phyloP scores from a whole-genome alignment of 768 basidiomycete genomes.

The Hortiboletus flavorubellus region DNA sequence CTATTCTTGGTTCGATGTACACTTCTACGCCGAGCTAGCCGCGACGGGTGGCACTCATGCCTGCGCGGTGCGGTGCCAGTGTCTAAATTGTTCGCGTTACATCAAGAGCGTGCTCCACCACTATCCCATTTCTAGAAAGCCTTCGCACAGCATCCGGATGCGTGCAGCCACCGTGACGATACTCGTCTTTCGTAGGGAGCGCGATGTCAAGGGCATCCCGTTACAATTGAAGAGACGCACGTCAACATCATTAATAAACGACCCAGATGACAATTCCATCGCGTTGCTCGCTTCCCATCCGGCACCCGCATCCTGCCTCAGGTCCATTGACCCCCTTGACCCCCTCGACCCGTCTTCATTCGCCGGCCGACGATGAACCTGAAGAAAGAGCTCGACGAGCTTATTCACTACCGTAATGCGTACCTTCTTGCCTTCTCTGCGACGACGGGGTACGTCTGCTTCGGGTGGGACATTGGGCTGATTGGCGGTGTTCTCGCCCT shows the following conservation, averaged over 20 bases:
- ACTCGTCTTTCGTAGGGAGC: neutral
- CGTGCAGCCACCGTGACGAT: no score
- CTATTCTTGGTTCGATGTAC: neutral
- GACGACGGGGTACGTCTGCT: constrained; percentile 34
- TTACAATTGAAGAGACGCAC: neutral
- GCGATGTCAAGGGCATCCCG: neutral
- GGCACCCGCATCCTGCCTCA: neutral
- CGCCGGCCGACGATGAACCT: constrained; percentile 13
- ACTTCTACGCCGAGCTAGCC: neutral
- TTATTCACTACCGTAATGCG: constrained; percentile 33
- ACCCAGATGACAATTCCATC: neutral
- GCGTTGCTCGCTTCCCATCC: neutral
- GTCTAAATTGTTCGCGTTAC: neutral
- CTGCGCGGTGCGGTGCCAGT: neutral
- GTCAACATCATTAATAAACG: neutral
- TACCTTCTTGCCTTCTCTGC: constrained; percentile 35
- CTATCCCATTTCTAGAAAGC: neutral
- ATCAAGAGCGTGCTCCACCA: no score
- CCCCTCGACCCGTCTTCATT: neutral
- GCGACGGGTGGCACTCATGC: neutral
- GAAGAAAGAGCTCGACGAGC: constrained; percentile 19
- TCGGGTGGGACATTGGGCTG: constrained; percentile 37
- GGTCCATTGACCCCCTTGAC: neutral
- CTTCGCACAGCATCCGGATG: no score
- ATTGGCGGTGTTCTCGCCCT: constrained; percentile 36